Evolutionary conservation across 129 eudicot species (phyloP), one percentile per base, ranked within the genome.

Genomic region (Flaveria sonorensis): DNA sequence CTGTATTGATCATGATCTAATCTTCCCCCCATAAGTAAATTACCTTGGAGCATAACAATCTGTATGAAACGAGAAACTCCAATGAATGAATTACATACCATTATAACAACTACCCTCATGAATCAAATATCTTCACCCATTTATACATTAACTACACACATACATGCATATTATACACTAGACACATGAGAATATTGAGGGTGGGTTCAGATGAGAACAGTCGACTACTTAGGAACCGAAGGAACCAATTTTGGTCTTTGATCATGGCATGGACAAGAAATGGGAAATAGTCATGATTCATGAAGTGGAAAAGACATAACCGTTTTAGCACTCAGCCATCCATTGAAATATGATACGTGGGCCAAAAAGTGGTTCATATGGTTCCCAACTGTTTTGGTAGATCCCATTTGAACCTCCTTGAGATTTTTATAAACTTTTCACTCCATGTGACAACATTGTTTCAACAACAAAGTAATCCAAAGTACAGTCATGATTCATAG

Each of bases 41-140:
- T 81, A 79, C 88, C 88, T 81, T 89, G 99, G 51, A 94, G 96
- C 99, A 86, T 94, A 60, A 91, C 87, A 68, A 89, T 91, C 99
- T 94, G 90, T 83, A 74, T 24, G n/a, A 70, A 12, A 65, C 40
- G 3, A 71, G 26, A 19, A 57, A 70, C 21, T 64, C 21, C 21
- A 56, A 23, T 12, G 13, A 14, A 40, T 39, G 56, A 26, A 51
- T 13, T 3, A 28, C 16, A 21, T 56, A 56, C 28, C 57, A n/a
- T 52, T 16, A 16, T 7, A n/a, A 48, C 5, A 12, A 14, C 55
- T 14, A 50, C 55, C 19, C 6, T 14, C 55, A 50, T 2, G 55
- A 50, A 50, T 50, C 57, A 7, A 0, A 15, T 52, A n/a, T 52
- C 40, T 15, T 52, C 18, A 2, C 20, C 5, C 20, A n/a, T 52